Evolutionary conservation across 331 rosid genomes (phyloP), one percentile per base, ranked within the genome.

Genomic region (Rosa hybrid): DNA sequence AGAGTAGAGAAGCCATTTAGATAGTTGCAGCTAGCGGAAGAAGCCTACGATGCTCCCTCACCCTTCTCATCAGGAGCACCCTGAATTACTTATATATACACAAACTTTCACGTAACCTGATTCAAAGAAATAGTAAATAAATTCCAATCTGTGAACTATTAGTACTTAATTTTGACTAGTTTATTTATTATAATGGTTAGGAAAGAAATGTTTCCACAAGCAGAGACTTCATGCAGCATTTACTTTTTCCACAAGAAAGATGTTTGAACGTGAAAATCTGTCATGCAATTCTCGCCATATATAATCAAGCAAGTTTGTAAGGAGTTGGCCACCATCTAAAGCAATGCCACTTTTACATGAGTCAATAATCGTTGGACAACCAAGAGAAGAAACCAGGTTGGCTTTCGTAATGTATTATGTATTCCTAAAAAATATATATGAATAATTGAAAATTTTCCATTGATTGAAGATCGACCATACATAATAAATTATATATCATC

Each of bases 361-460:
- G 42, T 71, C 42, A 72, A 27, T 48, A 71, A 71, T 18, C 42
- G 75, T 71, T 71, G 75, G 75, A 71, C 59, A 46, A 71, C 42
- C 23, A 41, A 18, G 9, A 9, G 27, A 39, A 68, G 27, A 20
- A 46, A 21, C 12, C 9, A 64, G 45, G 27, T 13, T 21, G 41
- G 38, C 4, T 1, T 64, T 30, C 23, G 21, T 27, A 30, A 30
- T 30, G 34, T 30, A 30, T 30, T 30, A 18, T 68, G 50, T 10
- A 13, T 13, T 50, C 54, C 54, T 50, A 12, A 12, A 50, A 50
- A 12, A 50, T 50, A 50, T 49, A 49, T 12, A 45, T 45, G 49
- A 48, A 48, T 48, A 48, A 48, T 48, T 48, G 51, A 45, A 30
- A 0, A 30, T 30, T 30, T 30, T 30, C 34, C 34, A 30, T 30